A percentile compares a stretch with the other conserved stretches of the same genome.
These are phyloP conservation scores for Cerrena zonata DNA, from an alignment of 1,284 basidiomycete species.

Conservation along the genomic window DNA sequence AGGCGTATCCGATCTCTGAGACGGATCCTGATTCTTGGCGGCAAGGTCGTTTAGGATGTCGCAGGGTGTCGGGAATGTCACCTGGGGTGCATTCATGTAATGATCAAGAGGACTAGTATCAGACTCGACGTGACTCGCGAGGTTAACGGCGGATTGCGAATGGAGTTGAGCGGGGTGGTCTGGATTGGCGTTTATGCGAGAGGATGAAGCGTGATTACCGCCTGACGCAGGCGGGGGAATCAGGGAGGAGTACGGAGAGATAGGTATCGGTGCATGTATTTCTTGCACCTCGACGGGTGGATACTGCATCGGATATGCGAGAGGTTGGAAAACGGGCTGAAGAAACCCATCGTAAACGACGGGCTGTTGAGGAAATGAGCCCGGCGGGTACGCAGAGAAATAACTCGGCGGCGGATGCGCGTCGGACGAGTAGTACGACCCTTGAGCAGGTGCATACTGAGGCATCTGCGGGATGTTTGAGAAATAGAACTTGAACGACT, in stretches of 20 bases:
- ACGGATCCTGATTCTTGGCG: slow-evolving; percentile 13
- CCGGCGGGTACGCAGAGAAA: neutral
- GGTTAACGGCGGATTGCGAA: neutral
- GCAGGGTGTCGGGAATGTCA: slow-evolving; percentile 58
- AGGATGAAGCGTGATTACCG: neutral
- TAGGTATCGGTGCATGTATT: slow-evolving; percentile 24
- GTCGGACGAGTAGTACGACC: too few relatives aligned
- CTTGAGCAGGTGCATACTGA: too few relatives aligned
- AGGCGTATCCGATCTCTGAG: neutral
- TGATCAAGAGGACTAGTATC: slow-evolving; percentile 21
- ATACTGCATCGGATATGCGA: slow-evolving; percentile 6
- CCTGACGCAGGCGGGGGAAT: slow-evolving; percentile 11
- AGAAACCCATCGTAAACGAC: neutral
- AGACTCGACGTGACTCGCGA: neutral
- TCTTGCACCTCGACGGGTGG: slow-evolving; percentile 10
- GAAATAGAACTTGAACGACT: too few relatives aligned
- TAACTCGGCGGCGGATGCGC: too few relatives aligned
- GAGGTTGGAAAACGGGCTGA: neutral
- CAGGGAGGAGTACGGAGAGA: slow-evolving; percentile 23
- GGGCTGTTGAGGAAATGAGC: neutral
- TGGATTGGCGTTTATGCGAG: neutral
- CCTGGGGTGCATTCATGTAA: slow-evolving; percentile 28
- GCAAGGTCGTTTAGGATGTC: slow-evolving; percentile 50
- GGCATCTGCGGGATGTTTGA: too few relatives aligned
- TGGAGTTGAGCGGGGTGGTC: neutral